Conservation (phyloP, 148 eudicot genomes). For the Heliamphora exappendiculata region DNA sequence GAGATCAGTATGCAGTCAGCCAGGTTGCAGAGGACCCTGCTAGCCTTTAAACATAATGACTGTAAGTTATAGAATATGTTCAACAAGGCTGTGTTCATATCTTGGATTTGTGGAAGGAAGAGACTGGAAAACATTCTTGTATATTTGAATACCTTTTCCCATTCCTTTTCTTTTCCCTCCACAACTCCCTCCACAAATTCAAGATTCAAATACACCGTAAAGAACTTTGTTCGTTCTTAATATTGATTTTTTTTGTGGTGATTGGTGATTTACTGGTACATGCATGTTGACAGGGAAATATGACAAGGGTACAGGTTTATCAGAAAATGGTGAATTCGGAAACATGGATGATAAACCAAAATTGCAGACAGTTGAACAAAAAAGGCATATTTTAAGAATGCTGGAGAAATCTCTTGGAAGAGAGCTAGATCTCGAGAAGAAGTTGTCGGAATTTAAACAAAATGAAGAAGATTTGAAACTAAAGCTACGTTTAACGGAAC, state of each 20-base stretch:
- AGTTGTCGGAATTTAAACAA: constrained; percentile 44
- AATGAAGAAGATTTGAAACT: constrained; percentile 58
- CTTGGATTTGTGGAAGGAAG: neutral
- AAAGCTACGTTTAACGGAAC: constrained; percentile 50
- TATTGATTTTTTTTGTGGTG: too few species aligned
- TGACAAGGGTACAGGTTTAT: constrained; percentile 14
- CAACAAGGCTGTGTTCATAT: neutral
- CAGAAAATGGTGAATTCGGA: constrained; percentile 14
- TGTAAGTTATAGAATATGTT: constrained; percentile 31
- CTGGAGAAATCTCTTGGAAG: constrained; percentile 64
- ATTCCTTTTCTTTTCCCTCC: neutral
- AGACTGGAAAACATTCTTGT: neutral
- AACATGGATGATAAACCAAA: constrained; percentile 27
- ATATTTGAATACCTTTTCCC: neutral
- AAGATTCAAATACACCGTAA: neutral
- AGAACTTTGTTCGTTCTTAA: neutral
- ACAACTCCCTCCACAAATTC: neutral
- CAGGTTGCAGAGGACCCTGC: constrained; percentile 44
- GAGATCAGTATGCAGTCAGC: constrained; percentile 57
- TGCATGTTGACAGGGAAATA: constrained; percentile 36
- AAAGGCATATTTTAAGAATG: constrained; percentile 59
- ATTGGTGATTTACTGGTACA: constrained; percentile 8
- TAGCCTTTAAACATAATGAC: constrained; percentile 27
- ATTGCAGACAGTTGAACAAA: constrained; percentile 33
- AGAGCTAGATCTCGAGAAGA: constrained; percentile 70